Conservation (phyloP, 768 basidiomycete species). For the Suillus americanus region DNA sequence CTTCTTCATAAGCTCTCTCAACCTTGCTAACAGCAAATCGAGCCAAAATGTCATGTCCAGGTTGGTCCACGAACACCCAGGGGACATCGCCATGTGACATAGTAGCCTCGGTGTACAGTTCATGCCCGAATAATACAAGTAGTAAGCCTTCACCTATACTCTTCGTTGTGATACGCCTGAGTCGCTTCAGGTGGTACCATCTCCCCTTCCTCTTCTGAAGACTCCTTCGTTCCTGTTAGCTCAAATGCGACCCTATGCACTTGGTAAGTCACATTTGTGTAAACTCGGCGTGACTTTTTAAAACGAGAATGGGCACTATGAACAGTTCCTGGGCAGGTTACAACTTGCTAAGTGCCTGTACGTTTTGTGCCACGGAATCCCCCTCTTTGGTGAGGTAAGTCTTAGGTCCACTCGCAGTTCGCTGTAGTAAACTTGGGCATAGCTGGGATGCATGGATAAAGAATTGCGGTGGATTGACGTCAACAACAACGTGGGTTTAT, state of each 20-base stretch:
- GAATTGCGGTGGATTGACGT: conserved; percentile 16
- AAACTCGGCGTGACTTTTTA: not conserved
- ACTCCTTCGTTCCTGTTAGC: conserved; percentile 17
- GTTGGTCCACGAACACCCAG: conserved; percentile 7
- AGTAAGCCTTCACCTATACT: conserved; percentile 14
- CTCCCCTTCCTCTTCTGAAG: not conserved
- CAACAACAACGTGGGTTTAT: conserved; percentile 18
- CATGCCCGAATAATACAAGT: conserved; percentile 18
- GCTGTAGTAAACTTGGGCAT: conserved; percentile 5
- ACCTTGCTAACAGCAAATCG: too few relatives aligned
- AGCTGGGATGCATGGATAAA: conserved; percentile 24
- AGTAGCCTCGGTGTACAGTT: conserved; percentile 17
- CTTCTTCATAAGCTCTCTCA: not conserved
- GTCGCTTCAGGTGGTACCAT: not conserved
- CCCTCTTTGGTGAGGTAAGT: conserved; percentile 16
- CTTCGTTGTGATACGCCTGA: not conserved
- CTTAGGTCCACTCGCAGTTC: not conserved
- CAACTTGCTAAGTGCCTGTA: conserved; percentile 29
- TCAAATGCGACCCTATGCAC: conserved; percentile 19
- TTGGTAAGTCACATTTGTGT: conserved; percentile 17
- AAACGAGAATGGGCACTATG: not conserved
- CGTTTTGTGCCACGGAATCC: conserved; percentile 15
- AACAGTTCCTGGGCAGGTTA: conserved; percentile 31
- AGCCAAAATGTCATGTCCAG: conserved; percentile 7
- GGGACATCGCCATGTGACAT: conserved; percentile 13